A percentile compares a stretch with the other conserved stretches of the same genome.
phyloP scores from a whole-genome alignment of 2,329 filamentous ascomycete species.

The Fusarium temperatum region DNA sequence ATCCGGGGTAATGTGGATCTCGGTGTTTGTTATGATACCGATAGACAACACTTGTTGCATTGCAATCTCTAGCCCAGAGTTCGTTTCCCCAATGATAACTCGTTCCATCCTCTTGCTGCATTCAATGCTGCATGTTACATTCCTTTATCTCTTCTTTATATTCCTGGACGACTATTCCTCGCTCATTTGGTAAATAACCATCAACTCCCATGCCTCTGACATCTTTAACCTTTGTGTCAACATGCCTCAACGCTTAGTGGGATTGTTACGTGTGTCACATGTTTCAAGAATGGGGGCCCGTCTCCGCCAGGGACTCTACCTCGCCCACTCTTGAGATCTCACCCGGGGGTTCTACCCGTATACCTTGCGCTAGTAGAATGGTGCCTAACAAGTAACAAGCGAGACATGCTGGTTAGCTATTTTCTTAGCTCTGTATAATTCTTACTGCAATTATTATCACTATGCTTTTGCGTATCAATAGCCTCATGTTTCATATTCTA shows the following conservation, averaged over 20 bases:
- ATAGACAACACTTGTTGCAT: neutral
- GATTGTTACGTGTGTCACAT: neutral
- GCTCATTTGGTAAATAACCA: too few relatives aligned
- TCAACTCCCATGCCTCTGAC: accelerated
- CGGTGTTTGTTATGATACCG: neutral
- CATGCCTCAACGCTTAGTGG: neutral
- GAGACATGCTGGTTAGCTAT: accelerated
- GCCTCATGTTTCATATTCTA: neutral
- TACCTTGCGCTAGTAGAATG: neutral
- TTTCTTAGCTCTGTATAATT: neutral
- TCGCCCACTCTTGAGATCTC: neutral
- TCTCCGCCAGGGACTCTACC: neutral
- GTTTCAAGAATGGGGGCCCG: neutral
- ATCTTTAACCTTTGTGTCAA: accelerated
- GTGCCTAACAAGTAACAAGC: too few relatives aligned
- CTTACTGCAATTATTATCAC: neutral
- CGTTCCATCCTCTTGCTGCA: neutral
- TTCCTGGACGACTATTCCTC: too few relatives aligned
- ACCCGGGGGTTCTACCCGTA: too few relatives aligned
- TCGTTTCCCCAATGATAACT: too few relatives aligned
- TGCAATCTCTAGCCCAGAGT: neutral
- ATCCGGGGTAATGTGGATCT: neutral
- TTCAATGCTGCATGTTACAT: too few relatives aligned
- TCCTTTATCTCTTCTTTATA: neutral
- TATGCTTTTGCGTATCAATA: too few relatives aligned